Percentiles rank a stretch among this genome's conserved stretches.
phyloP scores from a whole-genome alignment of 768 basidiomycete genomes.

The Termitomyces sp. region DNA sequence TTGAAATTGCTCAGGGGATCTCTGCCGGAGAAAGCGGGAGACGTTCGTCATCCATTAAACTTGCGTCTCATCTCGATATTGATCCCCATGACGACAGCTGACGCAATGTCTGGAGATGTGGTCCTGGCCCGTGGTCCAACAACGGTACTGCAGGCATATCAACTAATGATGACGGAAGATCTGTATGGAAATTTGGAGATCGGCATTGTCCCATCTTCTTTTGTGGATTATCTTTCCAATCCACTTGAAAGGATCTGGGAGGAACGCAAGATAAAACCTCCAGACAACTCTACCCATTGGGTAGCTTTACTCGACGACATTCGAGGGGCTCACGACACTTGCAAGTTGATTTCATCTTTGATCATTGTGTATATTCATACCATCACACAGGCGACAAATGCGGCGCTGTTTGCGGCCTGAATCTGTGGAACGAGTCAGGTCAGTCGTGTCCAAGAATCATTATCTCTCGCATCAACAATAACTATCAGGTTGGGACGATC shows the following conservation, averaged over 20 bases:
- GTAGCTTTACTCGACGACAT: conserved; percentile 13
- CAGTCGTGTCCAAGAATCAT: background rate
- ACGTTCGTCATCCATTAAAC: background rate
- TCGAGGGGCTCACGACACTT: conserved; percentile 10
- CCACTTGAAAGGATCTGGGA: conserved; percentile 14
- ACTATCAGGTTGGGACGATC: conserved; percentile 13
- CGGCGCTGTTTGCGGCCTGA: conserved; percentile 6
- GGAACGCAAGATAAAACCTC: conserved; percentile 15
- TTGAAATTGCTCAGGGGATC: conserved; percentile 9
- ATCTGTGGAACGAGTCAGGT: conserved; percentile 16
- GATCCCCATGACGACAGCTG: background rate
- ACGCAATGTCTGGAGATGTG: background rate
- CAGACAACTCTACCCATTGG: conserved; percentile 12
- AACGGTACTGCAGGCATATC: conserved; percentile 10
- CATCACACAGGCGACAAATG: conserved; percentile 13
- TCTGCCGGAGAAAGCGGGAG: background rate
- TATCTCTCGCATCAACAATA: background rate
- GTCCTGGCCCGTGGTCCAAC: conserved; percentile 6
- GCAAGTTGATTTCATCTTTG: background rate
- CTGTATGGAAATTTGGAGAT: background rate
- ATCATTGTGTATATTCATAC: background rate
- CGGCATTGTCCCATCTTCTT: background rate
- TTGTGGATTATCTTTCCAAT: conserved; percentile 10
- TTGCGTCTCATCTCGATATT: background rate
- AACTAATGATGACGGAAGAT: background rate